Conservation (phyloP, 2,329 filamentous ascomycete species). For the Amylocarpus encephaloides region DNA sequence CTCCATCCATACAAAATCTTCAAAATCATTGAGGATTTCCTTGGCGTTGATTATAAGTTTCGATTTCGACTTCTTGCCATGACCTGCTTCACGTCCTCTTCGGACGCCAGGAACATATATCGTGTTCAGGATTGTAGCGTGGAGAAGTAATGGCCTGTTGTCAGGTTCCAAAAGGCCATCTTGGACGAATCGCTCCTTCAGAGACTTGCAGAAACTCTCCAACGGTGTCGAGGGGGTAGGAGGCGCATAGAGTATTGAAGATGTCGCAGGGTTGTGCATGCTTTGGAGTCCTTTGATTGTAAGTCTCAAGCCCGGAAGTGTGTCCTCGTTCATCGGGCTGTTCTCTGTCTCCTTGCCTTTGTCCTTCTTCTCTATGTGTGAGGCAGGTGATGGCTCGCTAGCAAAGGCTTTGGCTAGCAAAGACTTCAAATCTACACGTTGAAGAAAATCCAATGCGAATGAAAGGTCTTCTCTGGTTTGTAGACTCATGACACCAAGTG, state of each 20-base stretch:
- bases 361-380: neutral
- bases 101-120: conserved; percentile 52
- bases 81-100: conserved; percentile 32
- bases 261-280: conserved; percentile 51
- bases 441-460: conserved; percentile 3
- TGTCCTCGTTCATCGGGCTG: neutral
- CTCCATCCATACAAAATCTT: conserved; percentile 64
- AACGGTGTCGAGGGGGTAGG: conserved; percentile 52
- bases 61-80: conserved; percentile 17
- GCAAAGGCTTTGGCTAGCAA: neutral
- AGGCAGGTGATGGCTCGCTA: neutral
- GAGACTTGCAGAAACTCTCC: conserved; percentile 48
- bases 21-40: conserved; percentile 51
- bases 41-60: conserved; percentile 45
- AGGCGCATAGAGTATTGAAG: conserved; percentile 59
- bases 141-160: conserved; percentile 61
- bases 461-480: conserved; percentile 33
- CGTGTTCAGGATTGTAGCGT: conserved; percentile 83
- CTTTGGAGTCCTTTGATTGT: conserved; percentile 50
- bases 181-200: conserved; percentile 49
- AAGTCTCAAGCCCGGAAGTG: conserved; percentile 33
- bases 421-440: neutral
- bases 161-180: conserved; percentile 52
- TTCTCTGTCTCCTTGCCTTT: neutral
- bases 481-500: conserved; percentile 57